Evolutionary conservation across 2,329 filamentous ascomycete species (phyloP).

Genomic region (Trichoderma atroviride): DNA sequence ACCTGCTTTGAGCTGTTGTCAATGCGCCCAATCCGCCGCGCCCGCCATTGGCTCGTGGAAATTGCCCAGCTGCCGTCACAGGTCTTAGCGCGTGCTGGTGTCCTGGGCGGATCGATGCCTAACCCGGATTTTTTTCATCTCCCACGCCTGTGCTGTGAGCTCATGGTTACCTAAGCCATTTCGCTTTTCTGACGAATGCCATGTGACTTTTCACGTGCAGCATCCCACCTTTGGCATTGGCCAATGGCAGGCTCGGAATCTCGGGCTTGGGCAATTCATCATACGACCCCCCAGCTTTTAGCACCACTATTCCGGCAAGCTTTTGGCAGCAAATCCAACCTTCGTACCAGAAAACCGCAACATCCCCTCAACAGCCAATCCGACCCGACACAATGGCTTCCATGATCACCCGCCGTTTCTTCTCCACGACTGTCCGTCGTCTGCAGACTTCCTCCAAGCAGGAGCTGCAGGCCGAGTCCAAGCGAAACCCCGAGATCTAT

Average conservation of each 20-base stretch:
- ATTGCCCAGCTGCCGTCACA: slow-evolving; percentile 12
- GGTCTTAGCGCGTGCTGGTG: slow-evolving; percentile 5
- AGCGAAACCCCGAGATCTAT: slow-evolving; percentile 54
- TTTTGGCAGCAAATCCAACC: slow-evolving; percentile 29
- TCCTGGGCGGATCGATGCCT: slow-evolving; percentile 10
- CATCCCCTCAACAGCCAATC: slow-evolving; percentile 24
- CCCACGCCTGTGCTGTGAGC: neutral
- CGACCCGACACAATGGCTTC: slow-evolving; percentile 55
- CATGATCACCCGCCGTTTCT: slow-evolving; percentile 57
- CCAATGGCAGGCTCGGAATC: slow-evolving; percentile 34
- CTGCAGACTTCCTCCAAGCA: slow-evolving; percentile 49
- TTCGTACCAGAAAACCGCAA: slow-evolving; percentile 26
- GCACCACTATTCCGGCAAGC: slow-evolving; percentile 18
- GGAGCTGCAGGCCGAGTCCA: slow-evolving; percentile 60
- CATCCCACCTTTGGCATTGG: slow-evolving; percentile 35
- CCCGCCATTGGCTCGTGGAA: slow-evolving; percentile 19
- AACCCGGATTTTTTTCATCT: slow-evolving; percentile 4
- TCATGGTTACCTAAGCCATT: slow-evolving; percentile 10
- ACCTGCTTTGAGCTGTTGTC: neutral
- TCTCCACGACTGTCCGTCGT: slow-evolving; percentile 58
- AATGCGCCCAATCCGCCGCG: neutral
- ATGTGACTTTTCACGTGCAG: slow-evolving; percentile 32
- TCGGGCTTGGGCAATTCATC: slow-evolving; percentile 24
- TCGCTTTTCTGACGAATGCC: neutral
- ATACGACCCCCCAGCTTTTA: slow-evolving; percentile 23